Evolutionary conservation across 495 filamentous ascomycete species (phyloP).

Genomic region (Usnea hakonensis): DNA sequence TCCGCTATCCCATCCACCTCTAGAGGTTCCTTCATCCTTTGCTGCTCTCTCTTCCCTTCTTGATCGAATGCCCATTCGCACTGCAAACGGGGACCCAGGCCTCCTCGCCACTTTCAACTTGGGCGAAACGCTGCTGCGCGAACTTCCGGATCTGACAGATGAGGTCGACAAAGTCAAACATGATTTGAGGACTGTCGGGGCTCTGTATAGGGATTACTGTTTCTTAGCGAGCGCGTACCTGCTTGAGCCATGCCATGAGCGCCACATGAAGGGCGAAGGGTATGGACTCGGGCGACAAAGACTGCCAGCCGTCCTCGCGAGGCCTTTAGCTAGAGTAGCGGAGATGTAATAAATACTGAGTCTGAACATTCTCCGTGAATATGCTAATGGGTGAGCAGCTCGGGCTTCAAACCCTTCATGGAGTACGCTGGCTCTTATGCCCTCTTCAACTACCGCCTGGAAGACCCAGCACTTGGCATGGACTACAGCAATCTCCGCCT

Average conservation of each 20-base stretch:
- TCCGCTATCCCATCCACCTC: slow-evolving; percentile 36
- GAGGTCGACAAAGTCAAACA: slow-evolving; percentile 59
- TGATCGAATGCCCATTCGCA: slow-evolving; percentile 67
- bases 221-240: slow-evolving; percentile 84
- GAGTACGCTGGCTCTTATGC: slow-evolving; percentile 89
- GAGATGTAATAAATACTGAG: slow-evolving; percentile 49
- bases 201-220: slow-evolving; percentile 81
- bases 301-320: slow-evolving; percentile 7
- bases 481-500: slow-evolving; percentile 73
- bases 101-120: slow-evolving; percentile 65
- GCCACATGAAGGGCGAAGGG: slow-evolving; percentile 2
- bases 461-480: slow-evolving; percentile 55
- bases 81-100: slow-evolving; percentile 57
- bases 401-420: slow-evolving; percentile 81
- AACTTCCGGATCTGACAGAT: slow-evolving; percentile 66
- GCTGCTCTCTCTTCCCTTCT: slow-evolving; percentile 59
- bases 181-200: slow-evolving; percentile 69
- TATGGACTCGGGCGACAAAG: slow-evolving; percentile 32
- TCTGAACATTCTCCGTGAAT: background rate
- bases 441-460: slow-evolving; percentile 78
- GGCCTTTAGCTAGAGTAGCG: slow-evolving; percentile 45
- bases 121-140: slow-evolving; percentile 55
- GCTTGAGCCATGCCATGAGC: slow-evolving; percentile 86
- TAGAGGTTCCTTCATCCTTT: slow-evolving; percentile 56
- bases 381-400: slow-evolving; percentile 27